Base-by-base conservation (phyloP, 768 basidiomycete genomes). In the Calocera cornea region DNA sequence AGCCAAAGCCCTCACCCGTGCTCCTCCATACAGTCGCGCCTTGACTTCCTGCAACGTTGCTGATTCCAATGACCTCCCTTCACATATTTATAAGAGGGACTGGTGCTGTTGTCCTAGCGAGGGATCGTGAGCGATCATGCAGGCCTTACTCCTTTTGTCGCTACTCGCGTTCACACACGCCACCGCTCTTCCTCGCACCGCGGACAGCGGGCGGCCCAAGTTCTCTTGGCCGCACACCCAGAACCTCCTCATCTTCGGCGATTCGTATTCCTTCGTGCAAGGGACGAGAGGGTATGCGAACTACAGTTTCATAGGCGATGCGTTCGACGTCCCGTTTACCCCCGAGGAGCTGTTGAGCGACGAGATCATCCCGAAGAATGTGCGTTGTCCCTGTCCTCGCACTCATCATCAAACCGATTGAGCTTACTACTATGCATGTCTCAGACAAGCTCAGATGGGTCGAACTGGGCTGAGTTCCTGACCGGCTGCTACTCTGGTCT, bases 241-340 rank as follows among this genome's bases (percentile, higher is more conserved):
- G 24, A 60, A 60, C 54, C 54, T 60, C 14, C 54, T 60, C 11
- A 33, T 60, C 5, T 84, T 84, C 69, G 83, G 83, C 2, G 83
- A 84, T 70, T 83, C 83, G 1, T 84, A 84, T 69, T 80, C 83
- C 0, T 84, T 83, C 68, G 82, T 84, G 0, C 80, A 82, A 71
- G 83, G 83, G 0, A 81, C 80, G 1, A 70, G 71, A 1, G 83
- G 83, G 0, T 72, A 72, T 66, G 77, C 81, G n/a, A 83, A 83
- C 67, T 84, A 80, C 70, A 83, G 82, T 69, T 84, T 83, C 72
- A 82, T 84, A 49, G 82, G 83, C 31, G 80, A 84, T 69, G 78
- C 76, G 0, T 70, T 79, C 29, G 66, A 80, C 67, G 74, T 80
- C 29, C 65, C 78, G 0, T 84, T 82, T 67, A 80, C 80, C 1